A percentile compares a stretch with the other conserved stretches of the same genome.
phyloP scores from a whole-genome alignment of 2,329 filamentous ascomycete genomes.

The Celoporthe dispersa region DNA sequence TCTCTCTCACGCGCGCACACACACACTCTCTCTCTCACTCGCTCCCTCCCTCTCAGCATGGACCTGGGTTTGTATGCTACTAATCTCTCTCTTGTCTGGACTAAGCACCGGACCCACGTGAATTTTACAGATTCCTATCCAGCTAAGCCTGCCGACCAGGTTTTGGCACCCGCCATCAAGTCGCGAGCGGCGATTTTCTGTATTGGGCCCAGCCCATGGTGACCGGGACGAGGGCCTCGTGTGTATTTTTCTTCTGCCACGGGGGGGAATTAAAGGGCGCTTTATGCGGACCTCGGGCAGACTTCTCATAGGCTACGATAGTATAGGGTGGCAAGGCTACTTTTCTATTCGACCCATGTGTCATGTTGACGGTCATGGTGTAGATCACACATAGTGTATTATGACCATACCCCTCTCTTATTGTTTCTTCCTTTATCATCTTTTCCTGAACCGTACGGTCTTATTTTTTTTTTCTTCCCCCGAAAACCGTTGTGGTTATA shows the following conservation, averaged over 20 bases:
- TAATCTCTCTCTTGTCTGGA: not conserved
- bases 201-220: not conserved
- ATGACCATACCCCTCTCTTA: not conserved
- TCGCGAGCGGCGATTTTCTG: not conserved
- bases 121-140: not conserved
- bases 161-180: not conserved
- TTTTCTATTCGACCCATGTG: not conserved
- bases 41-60: not conserved
- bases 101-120: not conserved
- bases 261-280: not conserved
- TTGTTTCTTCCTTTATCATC: not conserved
- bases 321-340: not conserved
- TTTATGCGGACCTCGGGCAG: not conserved
- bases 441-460: too few relatives aligned
- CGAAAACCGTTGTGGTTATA: too few relatives aligned
- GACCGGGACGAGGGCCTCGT: not conserved
- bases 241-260: not conserved
- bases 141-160: not conserved
- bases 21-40: too few relatives aligned
- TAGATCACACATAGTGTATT: not conserved
- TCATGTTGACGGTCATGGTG: not conserved
- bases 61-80: not conserved
- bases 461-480: too few relatives aligned
- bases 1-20: too few relatives aligned
- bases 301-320: not conserved